Base-by-base conservation (phyloP, 148 eudicot species). In the Vaccinium vitisidaea region DNA sequence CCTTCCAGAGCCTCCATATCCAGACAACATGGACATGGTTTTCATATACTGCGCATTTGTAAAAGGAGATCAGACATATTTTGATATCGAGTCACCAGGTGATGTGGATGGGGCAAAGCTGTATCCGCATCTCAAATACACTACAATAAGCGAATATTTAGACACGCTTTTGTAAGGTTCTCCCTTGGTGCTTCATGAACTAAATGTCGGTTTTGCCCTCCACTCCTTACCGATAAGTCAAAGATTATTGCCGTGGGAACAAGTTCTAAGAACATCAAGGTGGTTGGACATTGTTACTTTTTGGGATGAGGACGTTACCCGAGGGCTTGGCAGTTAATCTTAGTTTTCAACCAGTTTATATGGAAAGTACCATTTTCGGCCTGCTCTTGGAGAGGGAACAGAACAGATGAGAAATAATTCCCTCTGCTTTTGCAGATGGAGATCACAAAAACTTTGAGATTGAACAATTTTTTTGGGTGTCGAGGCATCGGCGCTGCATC, bases 61-160 rank as follows among this genome's bases (percentile, higher is more conserved):
- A 36, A 95, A 92, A 85, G 97, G 98, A 80, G 97, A 95, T 87
- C 97, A 92, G 48, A 92, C 94, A 12, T 93, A 94, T 81, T 95
- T 92, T 21, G 94, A 92, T 81, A 86, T 91, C 1, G 90, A 92
- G 83, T 82, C 93, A 81, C 84, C 94, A 3, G 89, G 87, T 75
- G 95, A 95, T 9, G 91, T 92, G 39, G 98, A 95, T 80, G 98
- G 95, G 80, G 87, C 95, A 16, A 82, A 88, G 81, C 88, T 95
- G 30, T 95, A 92, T 85, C 94, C 97, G 52, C 90, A 88, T 63
- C 82, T 93, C 65, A 90, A 87, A 67, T 94, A 92, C 88, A 90
- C 90, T 61, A 92, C 93, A 0, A 84, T 94, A 81, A 86, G 90
- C 79, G 90, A 95, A 85, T 92, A 61, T 77, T 74, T 94, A 14